Base-by-base conservation (phyloP, 2,329 filamentous ascomycete species). In the Raffaelea deltoideospora region DNA sequence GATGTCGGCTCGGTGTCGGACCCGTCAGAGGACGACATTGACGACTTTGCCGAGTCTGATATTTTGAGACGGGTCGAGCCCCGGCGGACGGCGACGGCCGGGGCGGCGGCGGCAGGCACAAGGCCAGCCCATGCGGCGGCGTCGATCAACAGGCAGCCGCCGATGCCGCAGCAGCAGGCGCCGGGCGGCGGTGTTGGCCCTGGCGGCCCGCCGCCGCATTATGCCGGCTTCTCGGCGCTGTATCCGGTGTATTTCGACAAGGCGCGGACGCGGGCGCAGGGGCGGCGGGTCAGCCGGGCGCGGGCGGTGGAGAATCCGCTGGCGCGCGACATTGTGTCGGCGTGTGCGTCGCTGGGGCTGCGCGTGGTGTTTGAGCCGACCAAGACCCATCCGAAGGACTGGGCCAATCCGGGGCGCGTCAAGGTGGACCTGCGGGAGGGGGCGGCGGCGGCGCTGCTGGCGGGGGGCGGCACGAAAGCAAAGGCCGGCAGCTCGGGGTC, bases 201-300 rank as follows among this genome's bases (percentile, higher is more conserved):
- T 54, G 45, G 50, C 48, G 42, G 26, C 43, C 49, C 35, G 52
- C 60, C 69, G 35, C 53, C 61, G 45, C 60, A 65, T 48, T 79
- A 84, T 57, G 82, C 79, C 52, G 64, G 75, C 58, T 94, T 77
- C 64, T 81, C 90, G 57, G 88, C 84, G 59, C 68, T 98, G 20
- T 98, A 98, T 63, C 88, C 90, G 0, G 64, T 96, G 41, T 98
- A 98, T 69, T 98, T 98, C 52, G 88, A 95, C 66, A 70, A 69
- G 45, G 64, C 65, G 19, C 75, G 83, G 35, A 72, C 74, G 30
- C 76, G 87, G 39, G 75, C 78, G 40, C 70, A 92, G 50, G 90
- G 90, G 27, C 75, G 90, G 14, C 79, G 87, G 48, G 87, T 96
- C 9, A 63, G 74, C 35, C 60, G 67, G 36, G 63, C 72, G 35